Percentiles rank a stretch among this genome's conserved stretches.
phyloP scores from a whole-genome alignment of 176 grass and related monocot genomes.

The Calamus simplicifolius region DNA sequence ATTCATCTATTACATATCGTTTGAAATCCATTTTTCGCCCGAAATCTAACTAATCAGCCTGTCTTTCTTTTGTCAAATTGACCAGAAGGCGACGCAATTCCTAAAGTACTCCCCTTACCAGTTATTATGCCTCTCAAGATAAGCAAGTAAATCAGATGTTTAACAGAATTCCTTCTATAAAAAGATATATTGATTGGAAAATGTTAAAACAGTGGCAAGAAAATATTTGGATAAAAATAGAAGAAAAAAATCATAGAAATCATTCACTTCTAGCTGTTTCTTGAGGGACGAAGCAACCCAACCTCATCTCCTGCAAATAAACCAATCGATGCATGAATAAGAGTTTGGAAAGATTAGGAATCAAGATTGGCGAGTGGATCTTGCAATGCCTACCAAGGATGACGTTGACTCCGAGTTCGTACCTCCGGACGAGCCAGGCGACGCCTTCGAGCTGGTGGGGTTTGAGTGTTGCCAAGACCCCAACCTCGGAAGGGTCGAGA shows the following conservation, averaged over 20 bases:
- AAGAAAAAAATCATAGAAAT: neutral
- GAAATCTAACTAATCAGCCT: too few species aligned
- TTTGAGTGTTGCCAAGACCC: constrained; percentile 60
- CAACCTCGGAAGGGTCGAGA: constrained; percentile 22
- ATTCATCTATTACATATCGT: too few species aligned
- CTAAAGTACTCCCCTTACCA: too few species aligned
- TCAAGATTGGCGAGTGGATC: neutral
- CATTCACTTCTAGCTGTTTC: constrained; percentile 12
- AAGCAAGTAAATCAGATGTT: too few species aligned
- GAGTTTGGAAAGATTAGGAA: neutral
- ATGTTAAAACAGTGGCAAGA: too few species aligned
- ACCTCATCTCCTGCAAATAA: constrained; percentile 69
- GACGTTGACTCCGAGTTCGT: constrained; percentile 79
- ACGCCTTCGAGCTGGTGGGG: constrained; percentile 75
- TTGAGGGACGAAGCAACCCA: constrained; percentile 34
- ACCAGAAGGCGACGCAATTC: too few species aligned
- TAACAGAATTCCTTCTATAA: too few species aligned
- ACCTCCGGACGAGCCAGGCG: constrained; percentile 69
- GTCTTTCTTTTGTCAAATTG: too few species aligned
- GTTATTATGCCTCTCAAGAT: too few species aligned
- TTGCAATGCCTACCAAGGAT: constrained; percentile 44
- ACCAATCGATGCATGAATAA: constrained; percentile 8
- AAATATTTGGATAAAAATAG: constrained; percentile 30
- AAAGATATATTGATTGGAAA: too few species aligned
- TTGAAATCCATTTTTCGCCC: too few species aligned